These are phyloP conservation scores for Ustulina deusta DNA, from an alignment of 2,329 filamentous ascomycete species.

Conservation along the genomic window DNA sequence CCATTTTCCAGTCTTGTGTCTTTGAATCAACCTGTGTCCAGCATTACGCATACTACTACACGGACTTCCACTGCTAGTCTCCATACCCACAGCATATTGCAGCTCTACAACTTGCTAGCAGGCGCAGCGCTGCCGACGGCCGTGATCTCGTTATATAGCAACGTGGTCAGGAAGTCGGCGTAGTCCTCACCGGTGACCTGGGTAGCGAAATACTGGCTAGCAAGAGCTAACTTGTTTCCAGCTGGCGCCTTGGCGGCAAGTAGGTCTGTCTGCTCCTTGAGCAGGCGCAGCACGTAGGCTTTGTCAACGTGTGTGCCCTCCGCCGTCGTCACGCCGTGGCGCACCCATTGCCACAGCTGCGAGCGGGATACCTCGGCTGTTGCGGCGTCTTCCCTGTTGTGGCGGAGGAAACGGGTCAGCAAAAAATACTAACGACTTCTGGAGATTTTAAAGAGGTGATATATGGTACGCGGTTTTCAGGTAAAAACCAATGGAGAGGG, in stretches of 20 bases:
- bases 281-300: constrained; percentile 85
- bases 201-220: constrained; percentile 89
- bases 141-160: constrained; percentile 54
- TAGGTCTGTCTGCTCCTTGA: constrained; percentile 85
- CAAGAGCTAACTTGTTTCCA: constrained; percentile 92
- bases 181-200: constrained; percentile 99
- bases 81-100: background rate
- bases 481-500: background rate
- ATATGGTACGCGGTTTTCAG: background rate
- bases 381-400: constrained; percentile 84
- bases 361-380: constrained; percentile 95
- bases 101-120: constrained; percentile 49
- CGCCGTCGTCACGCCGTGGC: constrained; percentile 77
- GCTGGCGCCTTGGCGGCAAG: constrained; percentile 79
- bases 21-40: background rate
- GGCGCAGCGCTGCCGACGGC: constrained; percentile 49
- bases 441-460: background rate
- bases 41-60: constrained; percentile 5
- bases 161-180: constrained; percentile 88
- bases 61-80: background rate
- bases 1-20: background rate
- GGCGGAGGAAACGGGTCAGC: constrained; percentile 24
- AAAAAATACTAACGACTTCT: background rate
- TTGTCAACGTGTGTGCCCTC: constrained; percentile 96
- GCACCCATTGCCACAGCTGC: constrained; percentile 97